A percentile compares a stretch with the other conserved stretches of the same genome.
Conservation (phyloP, 805 yeast species). For the Hermanozyma aechmeae region DNA sequence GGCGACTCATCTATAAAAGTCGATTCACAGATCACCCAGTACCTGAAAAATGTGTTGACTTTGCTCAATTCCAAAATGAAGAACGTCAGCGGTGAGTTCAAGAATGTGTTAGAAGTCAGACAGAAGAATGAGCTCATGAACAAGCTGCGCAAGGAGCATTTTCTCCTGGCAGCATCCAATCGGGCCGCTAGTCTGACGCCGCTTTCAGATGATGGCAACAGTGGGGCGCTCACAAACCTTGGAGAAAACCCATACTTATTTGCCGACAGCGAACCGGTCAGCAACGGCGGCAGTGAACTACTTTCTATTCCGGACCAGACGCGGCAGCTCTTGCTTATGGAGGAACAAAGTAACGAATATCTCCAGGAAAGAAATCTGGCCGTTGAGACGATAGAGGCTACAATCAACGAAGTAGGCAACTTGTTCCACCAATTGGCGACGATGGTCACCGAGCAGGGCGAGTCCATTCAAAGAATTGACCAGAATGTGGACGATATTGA, state of each 20-base stretch:
- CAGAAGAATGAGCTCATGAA: conserved; percentile 76
- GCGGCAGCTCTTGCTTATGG: conserved; percentile 66
- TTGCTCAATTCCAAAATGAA: conserved; percentile 82
- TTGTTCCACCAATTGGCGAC: conserved; percentile 91
- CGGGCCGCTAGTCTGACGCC: conserved; percentile 21
- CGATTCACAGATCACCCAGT: conserved; percentile 60
- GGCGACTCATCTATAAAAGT: conserved; percentile 32
- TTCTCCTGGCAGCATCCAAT: conserved; percentile 45
- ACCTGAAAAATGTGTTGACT: conserved; percentile 80
- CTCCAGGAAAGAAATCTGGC: conserved; percentile 80
- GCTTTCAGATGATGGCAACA: conserved; percentile 5
- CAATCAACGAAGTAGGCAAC: conserved; percentile 93
- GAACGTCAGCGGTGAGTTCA: conserved; percentile 86
- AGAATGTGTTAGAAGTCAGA: conserved; percentile 79
- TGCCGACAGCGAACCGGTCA: conserved; percentile 15
- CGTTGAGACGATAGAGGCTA: conserved; percentile 93
- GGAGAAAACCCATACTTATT: conserved; percentile 32
- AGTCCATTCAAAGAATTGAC: conserved; percentile 90
- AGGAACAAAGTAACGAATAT: conserved; percentile 71
- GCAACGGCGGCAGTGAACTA: conserved; percentile 27
- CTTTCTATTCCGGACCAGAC: conserved; percentile 79
- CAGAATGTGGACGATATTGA: conserved; percentile 90
- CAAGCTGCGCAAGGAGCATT: conserved; percentile 75
- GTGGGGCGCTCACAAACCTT: conserved; percentile 9
- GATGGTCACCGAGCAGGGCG: conserved; percentile 97